Evolutionary conservation across 441 rosid genomes (phyloP).

Genomic region (Bruguiera hainesii): DNA sequence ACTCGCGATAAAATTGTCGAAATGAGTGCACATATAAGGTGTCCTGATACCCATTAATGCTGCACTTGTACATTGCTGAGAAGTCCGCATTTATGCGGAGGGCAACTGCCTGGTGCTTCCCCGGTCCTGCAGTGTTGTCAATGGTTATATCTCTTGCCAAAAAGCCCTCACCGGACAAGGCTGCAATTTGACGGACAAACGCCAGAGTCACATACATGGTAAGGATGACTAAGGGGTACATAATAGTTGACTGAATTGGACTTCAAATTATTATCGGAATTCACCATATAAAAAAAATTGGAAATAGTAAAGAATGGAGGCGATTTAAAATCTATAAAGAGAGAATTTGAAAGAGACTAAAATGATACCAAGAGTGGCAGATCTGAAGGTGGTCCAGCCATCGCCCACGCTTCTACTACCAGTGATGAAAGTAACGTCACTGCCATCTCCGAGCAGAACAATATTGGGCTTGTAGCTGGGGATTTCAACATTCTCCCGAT

Average conservation of each 20-base stretch:
- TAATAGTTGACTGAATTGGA: neutral
- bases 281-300: neutral
- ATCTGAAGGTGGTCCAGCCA: constrained; percentile 90
- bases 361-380: constrained; percentile 68
- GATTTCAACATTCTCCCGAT: constrained; percentile 62
- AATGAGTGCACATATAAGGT: constrained; percentile 74
- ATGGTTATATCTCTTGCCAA: constrained; percentile 68
- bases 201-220: neutral
- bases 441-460: constrained; percentile 68
- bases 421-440: constrained; percentile 51
- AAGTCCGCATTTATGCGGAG: constrained; percentile 72
- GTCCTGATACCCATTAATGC: constrained; percentile 63
- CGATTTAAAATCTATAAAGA: neutral
- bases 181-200: constrained; percentile 29
- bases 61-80: constrained; percentile 57
- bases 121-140: constrained; percentile 71
- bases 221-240: too few relatives aligned
- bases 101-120: constrained; percentile 77
- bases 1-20: constrained; percentile 80
- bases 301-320: neutral
- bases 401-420: constrained; percentile 63
- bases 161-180: constrained; percentile 82
- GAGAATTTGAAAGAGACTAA: neutral
- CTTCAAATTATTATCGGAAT: neutral
- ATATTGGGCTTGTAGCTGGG: constrained; percentile 60